Percentiles rank a stretch among this genome's conserved stretches.
Conservation (phyloP, 1,284 basidiomycete species). For the Ustilago vetiveriae region DNA sequence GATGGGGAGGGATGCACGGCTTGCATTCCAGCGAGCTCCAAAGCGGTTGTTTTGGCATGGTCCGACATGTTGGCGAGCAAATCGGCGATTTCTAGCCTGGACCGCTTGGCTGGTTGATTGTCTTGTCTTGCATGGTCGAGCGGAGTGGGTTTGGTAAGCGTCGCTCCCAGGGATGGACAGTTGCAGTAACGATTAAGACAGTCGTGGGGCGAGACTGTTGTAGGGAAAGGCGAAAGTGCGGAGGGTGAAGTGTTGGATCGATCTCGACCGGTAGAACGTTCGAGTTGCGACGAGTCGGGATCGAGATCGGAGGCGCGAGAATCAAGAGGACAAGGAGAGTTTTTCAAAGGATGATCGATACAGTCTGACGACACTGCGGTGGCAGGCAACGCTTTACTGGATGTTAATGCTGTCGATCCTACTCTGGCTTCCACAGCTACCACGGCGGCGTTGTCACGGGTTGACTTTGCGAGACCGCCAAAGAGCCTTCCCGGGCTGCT, state of each 20-base stretch:
- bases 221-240: no score
- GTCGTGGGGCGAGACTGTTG: no score
- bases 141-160: background rate
- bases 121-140: background rate
- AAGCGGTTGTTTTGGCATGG: slow-evolving; percentile 19
- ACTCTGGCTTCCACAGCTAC: background rate
- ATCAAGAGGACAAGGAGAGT: no score
- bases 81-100: slow-evolving; percentile 17
- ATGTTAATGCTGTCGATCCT: no score
- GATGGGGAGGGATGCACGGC: background rate
- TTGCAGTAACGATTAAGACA: no score
- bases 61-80: slow-evolving; percentile 36
- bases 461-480: slow-evolving; percentile 2
- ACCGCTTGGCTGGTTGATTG: background rate
- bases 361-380: no score
- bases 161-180: background rate
- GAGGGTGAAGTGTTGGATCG: no score
- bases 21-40: slow-evolving; percentile 34
- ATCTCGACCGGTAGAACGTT: no score
- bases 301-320: no score
- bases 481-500: slow-evolving; percentile 10
- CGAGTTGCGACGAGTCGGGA: no score
- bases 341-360: no score
- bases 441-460: slow-evolving; percentile 1
- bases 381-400: no score